phyloP scores from a whole-genome alignment of 2,329 filamentous ascomycete species.

The Thermothelomyces thermophilus region DNA sequence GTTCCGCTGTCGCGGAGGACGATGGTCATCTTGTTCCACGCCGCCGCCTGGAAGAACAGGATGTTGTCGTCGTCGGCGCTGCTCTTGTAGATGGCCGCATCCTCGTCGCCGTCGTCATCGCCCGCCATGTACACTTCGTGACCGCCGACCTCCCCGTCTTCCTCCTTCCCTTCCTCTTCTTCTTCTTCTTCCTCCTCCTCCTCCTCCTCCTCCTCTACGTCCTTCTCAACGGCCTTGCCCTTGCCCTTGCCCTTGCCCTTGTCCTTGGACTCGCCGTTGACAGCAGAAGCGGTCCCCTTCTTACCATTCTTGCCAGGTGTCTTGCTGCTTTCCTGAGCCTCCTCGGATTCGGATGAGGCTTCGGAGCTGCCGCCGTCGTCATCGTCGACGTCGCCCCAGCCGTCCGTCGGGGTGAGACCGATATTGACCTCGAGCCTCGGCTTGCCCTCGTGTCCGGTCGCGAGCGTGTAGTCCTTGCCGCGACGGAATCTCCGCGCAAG shows the following conservation, averaged over 20 bases:
- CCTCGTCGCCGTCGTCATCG: constrained; percentile 60
- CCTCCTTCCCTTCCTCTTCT: constrained; percentile 32
- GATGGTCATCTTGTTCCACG: constrained; percentile 88
- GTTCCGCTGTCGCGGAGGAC: constrained; percentile 82
- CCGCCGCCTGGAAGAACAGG: constrained; percentile 54
- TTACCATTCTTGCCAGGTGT: constrained; percentile 6
- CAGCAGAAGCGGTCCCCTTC: constrained; percentile 9
- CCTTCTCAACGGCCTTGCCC: constrained; percentile 29
- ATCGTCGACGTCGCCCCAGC: constrained; percentile 70
- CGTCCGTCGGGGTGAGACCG: constrained; percentile 73
- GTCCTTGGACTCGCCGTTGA: constrained; percentile 25
- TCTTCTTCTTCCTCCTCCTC: constrained; percentile 33
- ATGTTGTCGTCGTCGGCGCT: constrained; percentile 68
- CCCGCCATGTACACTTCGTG: constrained; percentile 93
- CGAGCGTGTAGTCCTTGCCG: constrained; percentile 86
- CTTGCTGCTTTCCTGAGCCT: constrained; percentile 4
- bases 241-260: constrained; percentile 27
- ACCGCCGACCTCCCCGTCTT: constrained; percentile 52
- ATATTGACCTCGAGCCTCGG: constrained; percentile 82
- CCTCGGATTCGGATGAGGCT: constrained; percentile 21
- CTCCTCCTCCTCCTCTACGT: constrained; percentile 28
- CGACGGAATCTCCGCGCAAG: constrained; percentile 82
- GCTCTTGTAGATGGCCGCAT: constrained; percentile 80
- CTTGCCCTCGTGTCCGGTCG: constrained; percentile 72
- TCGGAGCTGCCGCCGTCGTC: constrained; percentile 35